Evolutionary conservation across 768 basidiomycete genomes (phyloP), one percentile per base, ranked within the genome.

Genomic region (Rhodosporidiobolus odoratus): DNA sequence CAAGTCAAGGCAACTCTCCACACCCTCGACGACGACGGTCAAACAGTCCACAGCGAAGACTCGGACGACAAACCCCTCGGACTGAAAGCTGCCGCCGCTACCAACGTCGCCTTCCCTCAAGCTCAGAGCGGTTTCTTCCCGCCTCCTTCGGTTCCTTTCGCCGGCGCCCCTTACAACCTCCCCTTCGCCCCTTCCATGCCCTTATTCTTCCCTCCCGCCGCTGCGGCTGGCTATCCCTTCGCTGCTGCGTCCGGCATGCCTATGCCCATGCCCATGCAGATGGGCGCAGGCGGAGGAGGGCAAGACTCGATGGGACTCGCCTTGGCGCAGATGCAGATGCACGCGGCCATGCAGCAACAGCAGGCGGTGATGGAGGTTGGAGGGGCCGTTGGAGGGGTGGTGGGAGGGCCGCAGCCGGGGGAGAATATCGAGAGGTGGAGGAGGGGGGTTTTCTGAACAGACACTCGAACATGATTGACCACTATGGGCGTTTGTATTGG

Each of bases 41-140:
- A 50, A n/a, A 48, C 56, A 9, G 54, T 70, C 27, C 43, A 56
- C 34, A 7, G 8, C 0, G 52, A 41, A 23, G 65, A 66, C n/a
- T 71, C 69, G 40, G 69, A 71, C 54, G 69, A 71, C 56, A n/a
- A 25, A 8, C 69, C 69, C 3, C 69, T 71, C 40, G 69, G 69
- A 0, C 69, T 66, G 25, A 65, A 61, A 45, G 37, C 61, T 12
- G 35, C 12, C 23, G 6, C 45, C 2, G 16, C 32, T 6, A 9
- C 52, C 27, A 15, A 16, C 1, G 12, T 15, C 37, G 7, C n/a
- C 37, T 38, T n/a, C 8, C 43, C 34, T 34, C 52, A 8, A 27
- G 52, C 52, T 9, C 7, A n/a, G 21, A 50, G n/a, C 52, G 21
- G 52, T 30, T 12, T 9, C 52, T 12, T 8, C 52, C 52, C 52